These are phyloP conservation scores for Physcomitrium patens DNA, from an alignment of 225 moss, liverwort and hornwort genomes.

Conservation along the genomic window DNA sequence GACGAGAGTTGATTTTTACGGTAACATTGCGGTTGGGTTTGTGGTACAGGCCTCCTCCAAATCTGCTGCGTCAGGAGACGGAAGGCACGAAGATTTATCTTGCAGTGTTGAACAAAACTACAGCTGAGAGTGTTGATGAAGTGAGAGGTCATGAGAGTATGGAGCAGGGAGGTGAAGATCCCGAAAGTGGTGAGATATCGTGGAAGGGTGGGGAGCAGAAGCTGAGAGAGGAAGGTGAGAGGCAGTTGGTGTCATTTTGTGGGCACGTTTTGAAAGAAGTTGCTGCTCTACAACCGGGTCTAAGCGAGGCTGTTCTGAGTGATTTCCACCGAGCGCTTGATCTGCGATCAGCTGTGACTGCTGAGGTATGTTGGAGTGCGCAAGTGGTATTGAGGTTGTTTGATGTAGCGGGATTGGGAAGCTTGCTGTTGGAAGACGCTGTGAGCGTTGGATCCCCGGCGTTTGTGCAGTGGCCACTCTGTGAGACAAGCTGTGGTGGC, in stretches of 20 bases:
- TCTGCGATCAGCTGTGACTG: conserved; percentile 76
- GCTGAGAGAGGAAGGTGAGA: conserved; percentile 76
- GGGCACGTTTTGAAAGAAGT: conserved; percentile 82
- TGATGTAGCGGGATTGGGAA: background rate
- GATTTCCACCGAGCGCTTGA: conserved; percentile 74
- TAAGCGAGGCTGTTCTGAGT: conserved; percentile 74
- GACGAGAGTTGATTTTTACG: background rate
- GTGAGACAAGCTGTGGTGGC: background rate
- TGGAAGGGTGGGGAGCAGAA: conserved; percentile 55
- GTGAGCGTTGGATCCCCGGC: background rate
- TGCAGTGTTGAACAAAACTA: conserved; percentile 62
- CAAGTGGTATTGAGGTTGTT: background rate
- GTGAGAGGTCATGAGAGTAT: background rate
- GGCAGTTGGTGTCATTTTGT: conserved; percentile 74
- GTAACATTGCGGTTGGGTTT: conserved; percentile 15
- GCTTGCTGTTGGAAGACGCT: background rate
- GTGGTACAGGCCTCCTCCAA: conserved; percentile 76
- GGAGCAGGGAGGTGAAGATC: too few species aligned
- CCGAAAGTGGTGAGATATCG: conserved; percentile 32
- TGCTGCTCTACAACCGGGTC: conserved; percentile 66
- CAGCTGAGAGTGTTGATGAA: conserved; percentile 30
- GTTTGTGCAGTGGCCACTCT: background rate
- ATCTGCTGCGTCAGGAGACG: conserved; percentile 79
- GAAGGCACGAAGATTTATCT: conserved; percentile 81
- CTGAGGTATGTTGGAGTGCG: conserved; percentile 49